These are phyloP conservation scores for Myxozyma nipponensis DNA, from an alignment of 805 yeast species.

Conservation along the genomic window DNA sequence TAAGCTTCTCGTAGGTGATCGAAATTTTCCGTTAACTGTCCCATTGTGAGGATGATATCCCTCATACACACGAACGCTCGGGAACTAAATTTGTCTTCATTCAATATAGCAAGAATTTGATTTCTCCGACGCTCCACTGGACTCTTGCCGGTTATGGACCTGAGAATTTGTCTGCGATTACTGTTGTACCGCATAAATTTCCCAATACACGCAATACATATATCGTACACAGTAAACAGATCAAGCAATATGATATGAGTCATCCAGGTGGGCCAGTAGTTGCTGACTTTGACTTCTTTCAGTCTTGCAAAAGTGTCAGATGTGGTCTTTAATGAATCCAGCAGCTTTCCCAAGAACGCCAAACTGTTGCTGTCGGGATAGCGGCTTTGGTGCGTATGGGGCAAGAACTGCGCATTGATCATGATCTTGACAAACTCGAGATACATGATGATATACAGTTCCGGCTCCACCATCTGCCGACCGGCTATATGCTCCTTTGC, in stretches of 20 bases:
- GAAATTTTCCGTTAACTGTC: slow-evolving; percentile 10
- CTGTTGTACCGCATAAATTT: not conserved
- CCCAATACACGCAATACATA: slow-evolving; percentile 4
- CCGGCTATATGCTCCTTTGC: not conserved
- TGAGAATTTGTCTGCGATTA: not conserved
- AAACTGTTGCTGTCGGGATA: not conserved
- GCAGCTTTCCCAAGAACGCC: slow-evolving; percentile 4
- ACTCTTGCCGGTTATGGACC: not conserved
- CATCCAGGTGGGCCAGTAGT: slow-evolving; percentile 18
- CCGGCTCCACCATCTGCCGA: slow-evolving; percentile 5
- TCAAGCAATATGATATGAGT: slow-evolving; percentile 7
- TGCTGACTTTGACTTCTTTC: slow-evolving; percentile 1
- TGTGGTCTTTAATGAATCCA: slow-evolving; percentile 5
- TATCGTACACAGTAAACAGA: slow-evolving; percentile 11
- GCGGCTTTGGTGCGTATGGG: slow-evolving; percentile 1
- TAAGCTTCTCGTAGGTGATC: slow-evolving; percentile 11
- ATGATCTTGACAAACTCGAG: slow-evolving; percentile 1
- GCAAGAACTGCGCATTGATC: slow-evolving; percentile 12
- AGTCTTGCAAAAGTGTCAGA: slow-evolving; percentile 4
- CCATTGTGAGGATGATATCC: slow-evolving; percentile 10
- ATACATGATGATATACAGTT: slow-evolving; percentile 2
- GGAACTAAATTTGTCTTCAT: slow-evolving; percentile 4
- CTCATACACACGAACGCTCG: not conserved
- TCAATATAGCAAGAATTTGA: slow-evolving; percentile 3
- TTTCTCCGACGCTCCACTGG: slow-evolving; percentile 2